Base-by-base conservation (phyloP, 495 filamentous ascomycete species). In the Aspergillus avenaceus region DNA sequence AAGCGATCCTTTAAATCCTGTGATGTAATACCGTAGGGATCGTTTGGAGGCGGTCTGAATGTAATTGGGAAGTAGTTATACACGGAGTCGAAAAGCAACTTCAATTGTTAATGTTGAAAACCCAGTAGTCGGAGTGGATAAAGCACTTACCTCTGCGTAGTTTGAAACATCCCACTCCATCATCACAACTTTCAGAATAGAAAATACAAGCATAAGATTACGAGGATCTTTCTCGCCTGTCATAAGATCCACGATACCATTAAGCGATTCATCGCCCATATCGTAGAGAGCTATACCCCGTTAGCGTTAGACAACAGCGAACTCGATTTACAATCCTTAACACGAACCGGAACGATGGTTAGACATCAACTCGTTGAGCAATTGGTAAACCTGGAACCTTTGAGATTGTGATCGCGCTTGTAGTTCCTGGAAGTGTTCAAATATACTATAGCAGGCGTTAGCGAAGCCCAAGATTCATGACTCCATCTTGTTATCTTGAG, bases 31-130 rank as follows among this genome's bases (percentile, higher is more conserved):
- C 83, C 80, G 37, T 87, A 88, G 4, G 86, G 85, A 57, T 89
- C 86, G 49, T 86, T 83, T 8, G 85, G 85, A 0, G 86, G 86
- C 18, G 86, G 86, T 54, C 79, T 75, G 63, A 88, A 90, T 0
- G 86, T 87, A 47, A 90, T 88, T 0, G 86, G 86, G 59, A 89
- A 90, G 63, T 90, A 90, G 53, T 86, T 86, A 60, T 87, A 90
- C 13, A 86, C 84, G 4, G 84, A 72, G 53, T 90, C 86, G 60
- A 88, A 90, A 14, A 88, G 67, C 9, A 72, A 64, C 81, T 84
- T 61, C 49, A 28, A 1, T 9, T 11, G 42, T 79, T 49, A 78
- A 67, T 21, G 22, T 7, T 22, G 12, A 24, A 25, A 9, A 19
- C 14, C 13, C 26, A 28, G 8, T 41, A 13, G 22, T 9, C 11